Base-by-base conservation (phyloP, 2,329 filamentous ascomycete genomes). In the Xylaria multiplex region DNA sequence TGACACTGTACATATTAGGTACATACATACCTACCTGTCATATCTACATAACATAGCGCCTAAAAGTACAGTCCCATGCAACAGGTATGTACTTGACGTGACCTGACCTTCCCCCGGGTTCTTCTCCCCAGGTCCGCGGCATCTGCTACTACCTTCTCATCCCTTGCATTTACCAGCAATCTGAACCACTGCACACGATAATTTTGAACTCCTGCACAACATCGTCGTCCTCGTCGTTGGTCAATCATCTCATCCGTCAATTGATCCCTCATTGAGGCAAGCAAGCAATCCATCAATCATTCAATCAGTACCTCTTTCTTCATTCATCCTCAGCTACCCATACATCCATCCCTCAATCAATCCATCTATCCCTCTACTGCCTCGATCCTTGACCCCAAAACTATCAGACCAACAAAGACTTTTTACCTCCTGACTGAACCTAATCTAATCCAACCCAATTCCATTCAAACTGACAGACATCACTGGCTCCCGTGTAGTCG, bases 401-500 rank as follows among this genome's bases (percentile, higher is more conserved):
- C 35, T 22, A 54, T 30, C 45, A 42, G 19, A 30, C 27, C 16
- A 55, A 56, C 40, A 53, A 54, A 59, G 56, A 45, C 56, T 40
- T 50, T 59, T 56, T 50, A 35, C 37, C 43, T 50, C 53, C 48
- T 32, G 19, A 40, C 22, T 45, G 30, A 19, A 59, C 59, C 37
- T 46, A 32, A 49, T 53, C 59, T 57, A 64, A 59, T 40, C 50
- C 40, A 19, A 59, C 54, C 37, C 42, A 32, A 49, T 53, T 56
- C 60, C 62, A 59, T 40, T 24, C 59, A 59, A 13, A 54, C 61
- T 54, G 48, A 62, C 50, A 59, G 82, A 70, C 80, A 19, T 83
- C 42, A 79, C 90, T 53, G 52, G 79, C 90, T 45, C 59, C 46
- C 14, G 58, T 58, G 54, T 60, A 45, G 22, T 57, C 37, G 62